Percentiles rank a stretch among this genome's conserved stretches.
phyloP scores from a whole-genome alignment of 306 rosid genomes.

The Hippophae rhamnoides region DNA sequence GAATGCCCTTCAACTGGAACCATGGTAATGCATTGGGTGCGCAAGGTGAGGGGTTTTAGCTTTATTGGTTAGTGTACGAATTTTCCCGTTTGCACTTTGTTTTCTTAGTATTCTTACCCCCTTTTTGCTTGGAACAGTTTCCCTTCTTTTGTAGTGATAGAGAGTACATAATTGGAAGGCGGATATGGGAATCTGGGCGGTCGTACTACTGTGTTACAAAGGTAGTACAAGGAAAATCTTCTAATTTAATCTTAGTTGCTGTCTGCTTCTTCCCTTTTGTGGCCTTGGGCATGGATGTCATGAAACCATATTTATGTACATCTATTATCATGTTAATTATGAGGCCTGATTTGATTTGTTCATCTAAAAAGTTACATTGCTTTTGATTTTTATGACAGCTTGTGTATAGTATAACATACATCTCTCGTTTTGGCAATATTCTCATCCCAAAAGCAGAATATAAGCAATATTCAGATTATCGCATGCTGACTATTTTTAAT shows the following conservation, averaged over 20 bases:
- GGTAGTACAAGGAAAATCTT: constrained; percentile 20
- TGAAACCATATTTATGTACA: no score
- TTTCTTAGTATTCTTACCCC: constrained; percentile 4
- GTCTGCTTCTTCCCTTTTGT: background rate
- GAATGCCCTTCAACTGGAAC: constrained; percentile 45
- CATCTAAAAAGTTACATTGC: background rate
- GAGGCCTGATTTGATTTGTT: no score
- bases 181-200: constrained; percentile 51
- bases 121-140: constrained; percentile 29
- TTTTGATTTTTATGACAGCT: no score
- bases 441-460: no score
- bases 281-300: background rate
- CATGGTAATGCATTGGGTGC: constrained; percentile 53
- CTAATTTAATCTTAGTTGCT: background rate
- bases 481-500: no score
- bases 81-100: constrained; percentile 2
- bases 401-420: no score
- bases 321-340: no score
- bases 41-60: constrained; percentile 33
- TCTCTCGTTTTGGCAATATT: no score
- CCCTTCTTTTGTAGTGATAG: constrained; percentile 60
- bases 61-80: constrained; percentile 2
- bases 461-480: no score
- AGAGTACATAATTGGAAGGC: constrained; percentile 49
- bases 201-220: constrained; percentile 47